Percentiles rank a stretch among this genome's conserved stretches.
phyloP scores from a whole-genome alignment of 1,284 basidiomycete species.

The Uromyces viciae-fabae region DNA sequence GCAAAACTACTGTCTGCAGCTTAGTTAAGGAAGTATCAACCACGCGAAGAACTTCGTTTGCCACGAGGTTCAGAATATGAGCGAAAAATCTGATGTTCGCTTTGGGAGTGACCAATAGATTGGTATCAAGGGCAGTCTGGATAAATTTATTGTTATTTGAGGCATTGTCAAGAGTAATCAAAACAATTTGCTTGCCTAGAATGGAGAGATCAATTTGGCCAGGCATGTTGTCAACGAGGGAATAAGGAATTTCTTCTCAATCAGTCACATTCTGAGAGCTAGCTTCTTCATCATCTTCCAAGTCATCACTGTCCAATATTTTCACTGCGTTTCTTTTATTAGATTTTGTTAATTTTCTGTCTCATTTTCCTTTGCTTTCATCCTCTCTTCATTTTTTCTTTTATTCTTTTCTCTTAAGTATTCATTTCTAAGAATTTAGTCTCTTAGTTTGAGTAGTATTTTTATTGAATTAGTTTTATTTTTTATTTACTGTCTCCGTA shows the following conservation, averaged over 20 bases:
- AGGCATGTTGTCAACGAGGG: neutral
- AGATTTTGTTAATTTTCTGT: too few relatives aligned
- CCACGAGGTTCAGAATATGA: neutral
- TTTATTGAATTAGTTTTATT: too few relatives aligned
- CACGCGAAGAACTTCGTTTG: neutral
- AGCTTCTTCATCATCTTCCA: neutral
- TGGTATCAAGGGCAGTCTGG: neutral
- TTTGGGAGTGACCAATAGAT: neutral
- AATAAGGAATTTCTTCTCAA: too few relatives aligned
- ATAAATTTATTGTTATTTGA: slow-evolving; percentile 7
- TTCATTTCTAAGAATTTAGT: too few relatives aligned
- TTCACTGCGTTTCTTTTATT: neutral
- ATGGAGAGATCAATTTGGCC: neutral
- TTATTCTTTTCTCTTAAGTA: too few relatives aligned
- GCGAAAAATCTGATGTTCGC: neutral
- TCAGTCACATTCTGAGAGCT: neutral
- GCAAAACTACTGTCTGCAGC: neutral
- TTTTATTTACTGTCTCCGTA: too few relatives aligned
- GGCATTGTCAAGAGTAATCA: neutral
- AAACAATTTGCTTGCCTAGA: neutral
- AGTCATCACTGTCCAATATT: slow-evolving; percentile 2
- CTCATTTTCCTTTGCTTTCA: neutral
- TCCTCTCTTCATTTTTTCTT: neutral
- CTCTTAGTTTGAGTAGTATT: too few relatives aligned
- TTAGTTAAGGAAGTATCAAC: neutral